Evolutionary conservation across 129 eudicot genomes (phyloP), one percentile per base, ranked within the genome.

Genomic region (Helianthus annuus): DNA sequence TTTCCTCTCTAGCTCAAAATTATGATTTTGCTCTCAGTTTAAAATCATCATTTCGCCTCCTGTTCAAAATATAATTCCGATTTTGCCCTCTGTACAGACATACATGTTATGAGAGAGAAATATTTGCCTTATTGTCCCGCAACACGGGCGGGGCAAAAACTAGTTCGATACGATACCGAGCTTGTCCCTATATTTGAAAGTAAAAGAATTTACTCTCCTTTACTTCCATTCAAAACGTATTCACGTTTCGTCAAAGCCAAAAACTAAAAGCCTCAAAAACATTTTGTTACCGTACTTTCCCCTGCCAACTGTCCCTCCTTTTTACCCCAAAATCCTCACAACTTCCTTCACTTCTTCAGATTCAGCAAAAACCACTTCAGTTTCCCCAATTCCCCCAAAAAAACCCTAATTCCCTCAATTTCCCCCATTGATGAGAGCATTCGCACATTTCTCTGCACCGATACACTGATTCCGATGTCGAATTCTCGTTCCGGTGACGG

Each of bases 401-500:
- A 76, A 67, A 56, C 74, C 80, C 80, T 75, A 75, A 75, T 66
- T 74, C 48, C 19, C 53, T 0, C 8, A 65, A 46, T 64, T 74
- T 66, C 45, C 44, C 68, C 75, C 69, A 29, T 76, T 67, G 19
- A 76, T 76, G 80, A 48, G 13, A 36, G 17, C 49, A 15, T 55
- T 44, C 9, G 10, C 57, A 66, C 81, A 69, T 77, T 69, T 38
- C 29, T 61, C 86, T 55, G 83, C 53, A 27, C 70, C 77, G 17
- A 62, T 79, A 24, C 10, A 53, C 72, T 66, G 73, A 62, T 72
- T 57, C 66, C 68, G 48, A 89, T 86, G 96, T 70, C 91, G 72
- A 85, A 81, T 86, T 70, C 85, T 0, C 77, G 78, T 56, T 81
- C 77, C 17, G 79, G 71, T 39, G 83, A 69, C 46, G 83, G 78